Base-by-base conservation (phyloP, 2,329 filamentous ascomycete species). In the Colletotrichum sp. region DNA sequence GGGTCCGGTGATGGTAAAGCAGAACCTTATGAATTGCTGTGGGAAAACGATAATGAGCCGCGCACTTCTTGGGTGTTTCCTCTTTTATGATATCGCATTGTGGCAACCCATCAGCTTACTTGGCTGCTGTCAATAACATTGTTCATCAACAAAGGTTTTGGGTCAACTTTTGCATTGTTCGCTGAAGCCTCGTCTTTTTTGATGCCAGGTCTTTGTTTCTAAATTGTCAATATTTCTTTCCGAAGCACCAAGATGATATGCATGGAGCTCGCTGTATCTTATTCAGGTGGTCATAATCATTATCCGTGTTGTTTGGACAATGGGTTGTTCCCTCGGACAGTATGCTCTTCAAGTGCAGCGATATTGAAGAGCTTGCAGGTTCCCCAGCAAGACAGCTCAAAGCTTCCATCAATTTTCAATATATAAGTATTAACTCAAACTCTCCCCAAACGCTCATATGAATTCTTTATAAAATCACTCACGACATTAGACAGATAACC, bases 231-330 rank as follows among this genome's bases (percentile, higher is more conserved):
- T 0, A n/a, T 18, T 0, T 9, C 38, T 43, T n/a, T 43, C 38
- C 16, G 10, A 16, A 18, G 16, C 8, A 6, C 36, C 36, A 38
- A 6, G 0, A 18, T 18, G 0, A 38, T 8, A 38, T 10, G 7
- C 2, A 18, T 38, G 2, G 0, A 0, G 18, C 0, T 43, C 0
- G 8, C 16, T n/a, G 18, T 43, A 48, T 21, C 0, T n/a, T 0
- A n/a, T 0, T 48, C 43, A 48, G 5, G n/a, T 12, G n/a, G 9
- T 21, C 18, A 48, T 21, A 3, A 48, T 0, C 18, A 21, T 21
- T 21, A 7, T 0, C 10, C 2, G 18, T 7, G 18, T 48, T n/a
- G 18, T 48, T 48, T 21, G n/a, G 10, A 21, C 3, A 4, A 48
- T 48, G 9, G 6, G 0, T 48, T 48, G 18, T 48, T 48, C 43